phyloP scores from a whole-genome alignment of 2,329 filamentous ascomycete genomes.

The Exophiala sp. region DNA sequence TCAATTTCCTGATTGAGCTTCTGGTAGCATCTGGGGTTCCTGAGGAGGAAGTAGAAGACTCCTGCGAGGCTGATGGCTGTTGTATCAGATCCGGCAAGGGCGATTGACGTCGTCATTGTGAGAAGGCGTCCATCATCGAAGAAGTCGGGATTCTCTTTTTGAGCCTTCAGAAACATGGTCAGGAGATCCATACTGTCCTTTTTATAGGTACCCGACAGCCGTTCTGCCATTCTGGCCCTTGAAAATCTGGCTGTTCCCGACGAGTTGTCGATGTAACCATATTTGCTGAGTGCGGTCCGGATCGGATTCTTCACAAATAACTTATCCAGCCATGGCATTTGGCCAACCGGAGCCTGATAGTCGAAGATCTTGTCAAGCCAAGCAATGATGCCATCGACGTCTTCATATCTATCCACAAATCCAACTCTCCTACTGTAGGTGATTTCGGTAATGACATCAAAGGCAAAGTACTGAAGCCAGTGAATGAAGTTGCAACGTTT shows the following conservation, averaged over 20 bases:
- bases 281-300: conserved; percentile 61
- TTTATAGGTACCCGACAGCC: conserved; percentile 43
- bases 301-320: conserved; percentile 23
- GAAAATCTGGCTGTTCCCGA: conserved; percentile 73
- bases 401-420: conserved; percentile 31
- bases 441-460: conserved; percentile 34
- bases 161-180: conserved; percentile 25
- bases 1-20: background rate
- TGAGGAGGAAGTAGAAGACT: conserved; percentile 33
- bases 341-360: conserved; percentile 59
- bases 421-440: conserved; percentile 35
- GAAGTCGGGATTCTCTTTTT: conserved; percentile 26
- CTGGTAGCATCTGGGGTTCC: conserved; percentile 24
- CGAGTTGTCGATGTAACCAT: conserved; percentile 63
- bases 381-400: conserved; percentile 36
- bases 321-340: conserved; percentile 24
- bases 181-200: conserved; percentile 18
- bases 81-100: conserved; percentile 37
- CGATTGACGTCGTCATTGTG: conserved; percentile 32
- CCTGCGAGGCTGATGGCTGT: conserved; percentile 35
- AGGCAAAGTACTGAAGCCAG: conserved; percentile 40
- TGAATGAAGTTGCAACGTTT: conserved; percentile 33
- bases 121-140: conserved; percentile 32
- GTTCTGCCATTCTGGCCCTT: conserved; percentile 62
- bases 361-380: conserved; percentile 45